Evolutionary conservation across 2,329 filamentous ascomycete genomes (phyloP).

Genomic region (Colletotrichum eremochloae): DNA sequence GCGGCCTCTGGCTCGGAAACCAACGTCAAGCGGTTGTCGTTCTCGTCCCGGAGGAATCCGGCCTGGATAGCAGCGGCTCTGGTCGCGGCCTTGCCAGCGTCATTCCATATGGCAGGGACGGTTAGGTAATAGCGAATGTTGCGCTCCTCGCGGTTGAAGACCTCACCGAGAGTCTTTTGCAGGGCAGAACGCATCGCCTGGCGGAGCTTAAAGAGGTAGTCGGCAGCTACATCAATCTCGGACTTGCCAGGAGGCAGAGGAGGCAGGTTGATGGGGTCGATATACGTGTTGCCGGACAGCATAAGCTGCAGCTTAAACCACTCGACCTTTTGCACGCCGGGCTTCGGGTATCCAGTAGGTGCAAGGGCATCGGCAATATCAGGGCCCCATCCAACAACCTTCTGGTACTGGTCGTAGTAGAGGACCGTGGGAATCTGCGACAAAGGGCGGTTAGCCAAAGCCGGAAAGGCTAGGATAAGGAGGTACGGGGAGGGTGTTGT

Average conservation of each 20-base stretch:
- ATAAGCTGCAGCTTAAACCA: slow-evolving; percentile 99
- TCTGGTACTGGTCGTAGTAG: slow-evolving; percentile 99
- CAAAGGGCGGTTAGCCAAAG: slow-evolving; percentile 11
- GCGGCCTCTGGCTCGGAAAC: slow-evolving; percentile 98
- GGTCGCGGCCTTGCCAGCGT: slow-evolving; percentile 96
- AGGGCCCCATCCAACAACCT: slow-evolving; percentile 99
- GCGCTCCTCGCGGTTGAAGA: slow-evolving; percentile 97
- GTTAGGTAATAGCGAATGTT: slow-evolving; percentile 99
- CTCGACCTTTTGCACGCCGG: slow-evolving; percentile 97
- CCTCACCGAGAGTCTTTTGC: slow-evolving; percentile 95
- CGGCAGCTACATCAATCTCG: slow-evolving; percentile 98
- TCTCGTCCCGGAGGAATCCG: slow-evolving; percentile 95
- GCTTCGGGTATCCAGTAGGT: slow-evolving; percentile 97
- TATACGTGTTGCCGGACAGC: slow-evolving; percentile 98
- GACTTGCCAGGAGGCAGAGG: slow-evolving; percentile 98
- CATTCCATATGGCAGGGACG: slow-evolving; percentile 99
- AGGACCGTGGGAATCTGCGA: slow-evolving; percentile 96
- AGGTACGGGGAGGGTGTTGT: slow-evolving; percentile 28
- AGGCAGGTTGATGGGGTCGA: slow-evolving; percentile 98
- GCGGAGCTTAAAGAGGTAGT: slow-evolving; percentile 97
- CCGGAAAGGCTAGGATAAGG: not conserved
- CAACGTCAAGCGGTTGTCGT: slow-evolving; percentile 94
- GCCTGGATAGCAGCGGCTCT: slow-evolving; percentile 96
- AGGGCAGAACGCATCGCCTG: slow-evolving; percentile 96
- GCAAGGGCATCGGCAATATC: slow-evolving; percentile 98